Percentiles rank a stretch among this genome's conserved stretches.
These are phyloP conservation scores for Neltuma alba DNA, from an alignment of 306 rosid species.

Conservation along the genomic window DNA sequence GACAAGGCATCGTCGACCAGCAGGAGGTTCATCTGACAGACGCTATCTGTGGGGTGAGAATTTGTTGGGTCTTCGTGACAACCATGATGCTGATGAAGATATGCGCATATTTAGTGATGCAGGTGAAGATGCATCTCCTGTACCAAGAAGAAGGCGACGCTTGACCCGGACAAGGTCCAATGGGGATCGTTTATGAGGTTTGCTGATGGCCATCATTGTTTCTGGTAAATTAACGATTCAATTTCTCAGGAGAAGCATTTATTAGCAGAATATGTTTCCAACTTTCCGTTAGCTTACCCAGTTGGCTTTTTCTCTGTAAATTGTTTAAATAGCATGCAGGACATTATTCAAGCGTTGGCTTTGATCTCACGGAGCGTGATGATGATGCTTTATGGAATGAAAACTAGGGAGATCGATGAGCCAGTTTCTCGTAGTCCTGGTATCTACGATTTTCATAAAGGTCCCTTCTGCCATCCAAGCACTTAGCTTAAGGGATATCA, in stretches of 20 bases:
- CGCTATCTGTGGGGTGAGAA: constrained; percentile 87
- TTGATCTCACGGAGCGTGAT: constrained; percentile 25
- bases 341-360: constrained; percentile 29
- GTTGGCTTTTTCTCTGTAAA: constrained; percentile 47
- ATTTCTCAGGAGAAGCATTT: constrained; percentile 31
- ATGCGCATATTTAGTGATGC: constrained; percentile 24
- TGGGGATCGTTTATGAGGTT: too few species aligned
- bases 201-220: not conserved
- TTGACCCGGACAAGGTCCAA: too few species aligned
- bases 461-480: constrained; percentile 9
- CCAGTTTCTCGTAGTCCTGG: constrained; percentile 27
- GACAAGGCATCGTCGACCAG: constrained; percentile 50
- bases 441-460: constrained; percentile 18
- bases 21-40: constrained; percentile 57
- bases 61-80: constrained; percentile 67
- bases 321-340: constrained; percentile 45
- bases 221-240: constrained; percentile 56
- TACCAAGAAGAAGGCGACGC: constrained; percentile 9
- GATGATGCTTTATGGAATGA: constrained; percentile 41
- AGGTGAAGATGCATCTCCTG: not conserved
- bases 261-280: constrained; percentile 35
- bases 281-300: constrained; percentile 43
- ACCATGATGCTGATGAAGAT: not conserved
- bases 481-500: constrained; percentile 26
- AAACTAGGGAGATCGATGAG: constrained; percentile 19